These are phyloP conservation scores for Colletotrichum australisinense DNA, from an alignment of 2,329 filamentous ascomycete genomes.

Conservation along the genomic window DNA sequence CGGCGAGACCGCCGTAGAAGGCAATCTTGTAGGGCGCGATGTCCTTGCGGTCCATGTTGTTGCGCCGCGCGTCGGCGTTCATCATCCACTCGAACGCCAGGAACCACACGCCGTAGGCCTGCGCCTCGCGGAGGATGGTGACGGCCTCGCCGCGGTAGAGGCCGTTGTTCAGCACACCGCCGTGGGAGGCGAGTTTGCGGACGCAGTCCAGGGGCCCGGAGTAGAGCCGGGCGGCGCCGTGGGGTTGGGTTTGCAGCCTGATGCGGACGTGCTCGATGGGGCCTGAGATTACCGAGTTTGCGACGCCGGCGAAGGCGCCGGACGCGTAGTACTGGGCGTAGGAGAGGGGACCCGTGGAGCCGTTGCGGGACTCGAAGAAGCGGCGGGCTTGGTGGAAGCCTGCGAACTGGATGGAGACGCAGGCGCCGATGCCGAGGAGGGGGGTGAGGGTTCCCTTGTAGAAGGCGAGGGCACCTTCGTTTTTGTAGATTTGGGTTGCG, in stretches of 20 bases:
- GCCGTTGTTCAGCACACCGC: constrained; percentile 73
- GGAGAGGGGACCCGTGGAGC: constrained; percentile 69
- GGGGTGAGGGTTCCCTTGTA: constrained; percentile 99
- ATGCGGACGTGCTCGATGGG: constrained; percentile 99
- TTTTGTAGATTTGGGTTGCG: constrained; percentile 84
- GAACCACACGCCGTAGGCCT: constrained; percentile 97
- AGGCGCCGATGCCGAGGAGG: constrained; percentile 94
- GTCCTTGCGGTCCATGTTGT: constrained; percentile 78
- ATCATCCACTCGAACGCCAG: constrained; percentile 95
- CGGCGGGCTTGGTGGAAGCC: constrained; percentile 94
- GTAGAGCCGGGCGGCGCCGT: constrained; percentile 84
- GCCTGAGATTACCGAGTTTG: constrained; percentile 88
- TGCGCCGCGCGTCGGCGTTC: constrained; percentile 86
- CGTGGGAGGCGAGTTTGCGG: constrained; percentile 77
- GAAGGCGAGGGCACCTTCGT: constrained; percentile 91
- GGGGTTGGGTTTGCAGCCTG: constrained; percentile 94
- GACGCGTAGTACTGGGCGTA: constrained; percentile 91
- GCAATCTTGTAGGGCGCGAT: constrained; percentile 89
- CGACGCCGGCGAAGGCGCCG: constrained; percentile 91
- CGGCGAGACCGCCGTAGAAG: constrained; percentile 90
- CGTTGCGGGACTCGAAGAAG: constrained; percentile 82
- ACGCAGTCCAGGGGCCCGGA: constrained; percentile 89
- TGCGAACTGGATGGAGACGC: constrained; percentile 98
- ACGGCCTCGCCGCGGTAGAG: constrained; percentile 90
- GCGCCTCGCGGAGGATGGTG: constrained; percentile 88